These are phyloP conservation scores for Pyrrhoderma lamaoense DNA, from an alignment of 1,284 basidiomycete genomes.

Conservation along the genomic window DNA sequence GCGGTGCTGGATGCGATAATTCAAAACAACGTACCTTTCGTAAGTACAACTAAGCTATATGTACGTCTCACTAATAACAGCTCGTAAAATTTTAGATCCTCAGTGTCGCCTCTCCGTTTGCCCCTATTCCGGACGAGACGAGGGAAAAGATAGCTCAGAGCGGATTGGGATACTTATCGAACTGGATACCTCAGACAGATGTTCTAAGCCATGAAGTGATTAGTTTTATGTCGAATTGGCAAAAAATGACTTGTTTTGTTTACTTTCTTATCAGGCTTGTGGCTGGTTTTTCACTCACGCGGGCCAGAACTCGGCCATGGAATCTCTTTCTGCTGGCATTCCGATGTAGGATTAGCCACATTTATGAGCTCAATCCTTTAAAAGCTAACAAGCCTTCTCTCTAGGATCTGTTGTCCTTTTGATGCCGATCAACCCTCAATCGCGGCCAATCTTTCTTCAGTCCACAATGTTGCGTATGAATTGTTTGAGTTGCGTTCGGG, in stretches of 20 bases:
- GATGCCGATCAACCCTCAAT: constrained; percentile 23
- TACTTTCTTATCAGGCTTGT: constrained; percentile 10
- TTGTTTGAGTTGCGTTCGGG: constrained; percentile 25
- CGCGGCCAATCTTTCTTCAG: constrained; percentile 20
- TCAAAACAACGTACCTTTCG: constrained; percentile 16
- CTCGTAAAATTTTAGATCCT: constrained; percentile 10
- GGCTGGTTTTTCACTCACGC: constrained; percentile 19
- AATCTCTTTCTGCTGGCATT: constrained; percentile 14
- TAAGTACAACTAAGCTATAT: constrained; percentile 9
- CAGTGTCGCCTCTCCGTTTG: constrained; percentile 4
- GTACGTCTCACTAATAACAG: too few species aligned
- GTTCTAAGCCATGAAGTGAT: constrained; percentile 16
- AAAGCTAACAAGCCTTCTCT: not conserved
- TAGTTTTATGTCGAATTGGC: not conserved
- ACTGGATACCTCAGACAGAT: constrained; percentile 18
- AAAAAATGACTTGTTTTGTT: not conserved
- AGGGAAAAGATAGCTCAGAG: constrained; percentile 7
- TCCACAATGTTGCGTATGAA: constrained; percentile 24
- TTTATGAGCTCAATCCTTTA: too few species aligned
- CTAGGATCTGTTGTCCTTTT: constrained; percentile 25
- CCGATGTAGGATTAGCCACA: constrained; percentile 15
- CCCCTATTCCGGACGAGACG: constrained; percentile 9
- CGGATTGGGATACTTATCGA: constrained; percentile 7
- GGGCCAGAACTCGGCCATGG: constrained; percentile 18
- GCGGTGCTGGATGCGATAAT: constrained; percentile 11